A percentile compares a stretch with the other conserved stretches of the same genome.
phyloP scores from a whole-genome alignment of 768 basidiomycete genomes.

The Ramaria sp. region DNA sequence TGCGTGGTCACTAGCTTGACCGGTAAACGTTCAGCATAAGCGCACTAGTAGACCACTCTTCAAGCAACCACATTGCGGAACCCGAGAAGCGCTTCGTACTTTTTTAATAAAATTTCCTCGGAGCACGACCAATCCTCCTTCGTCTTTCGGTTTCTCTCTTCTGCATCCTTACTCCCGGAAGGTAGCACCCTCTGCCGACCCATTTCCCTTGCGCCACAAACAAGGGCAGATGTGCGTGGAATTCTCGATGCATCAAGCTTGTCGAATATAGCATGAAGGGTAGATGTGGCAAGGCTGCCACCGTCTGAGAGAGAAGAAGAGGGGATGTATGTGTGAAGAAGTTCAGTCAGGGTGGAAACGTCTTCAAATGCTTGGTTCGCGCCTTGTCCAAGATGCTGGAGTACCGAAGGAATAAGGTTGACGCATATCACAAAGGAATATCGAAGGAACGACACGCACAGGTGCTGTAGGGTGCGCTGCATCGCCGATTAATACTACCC shows the following conservation, averaged over 20 bases:
- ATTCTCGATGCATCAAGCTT: conserved; percentile 27
- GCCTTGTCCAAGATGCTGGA: conserved; percentile 34
- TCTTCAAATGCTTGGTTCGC: conserved; percentile 37
- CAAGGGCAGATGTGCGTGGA: conserved; percentile 24
- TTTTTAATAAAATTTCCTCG: not conserved
- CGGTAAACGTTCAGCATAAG: too few relatives aligned
- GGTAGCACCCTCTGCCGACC: conserved; percentile 4
- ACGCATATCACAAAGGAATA: not conserved
- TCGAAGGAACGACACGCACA: conserved; percentile 17
- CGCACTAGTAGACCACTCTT: too few relatives aligned
- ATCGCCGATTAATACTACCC: conserved; percentile 33
- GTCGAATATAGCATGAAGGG: conserved; percentile 21
- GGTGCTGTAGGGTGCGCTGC: conserved; percentile 37
- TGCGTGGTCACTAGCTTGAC: too few relatives aligned
- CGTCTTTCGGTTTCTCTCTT: not conserved
- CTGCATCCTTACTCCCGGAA: not conserved
- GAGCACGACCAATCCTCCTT: not conserved
- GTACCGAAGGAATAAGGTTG: not conserved
- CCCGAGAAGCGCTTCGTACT: not conserved
- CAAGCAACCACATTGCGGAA: too few relatives aligned
- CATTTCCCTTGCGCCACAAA: conserved; percentile 11
- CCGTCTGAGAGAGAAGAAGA: conserved; percentile 6
- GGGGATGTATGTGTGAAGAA: conserved; percentile 24
- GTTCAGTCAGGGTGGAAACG: conserved; percentile 23
- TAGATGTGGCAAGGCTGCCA: conserved; percentile 17